Base-by-base conservation (phyloP, 768 basidiomycete species). In the Suillus subluteus region DNA sequence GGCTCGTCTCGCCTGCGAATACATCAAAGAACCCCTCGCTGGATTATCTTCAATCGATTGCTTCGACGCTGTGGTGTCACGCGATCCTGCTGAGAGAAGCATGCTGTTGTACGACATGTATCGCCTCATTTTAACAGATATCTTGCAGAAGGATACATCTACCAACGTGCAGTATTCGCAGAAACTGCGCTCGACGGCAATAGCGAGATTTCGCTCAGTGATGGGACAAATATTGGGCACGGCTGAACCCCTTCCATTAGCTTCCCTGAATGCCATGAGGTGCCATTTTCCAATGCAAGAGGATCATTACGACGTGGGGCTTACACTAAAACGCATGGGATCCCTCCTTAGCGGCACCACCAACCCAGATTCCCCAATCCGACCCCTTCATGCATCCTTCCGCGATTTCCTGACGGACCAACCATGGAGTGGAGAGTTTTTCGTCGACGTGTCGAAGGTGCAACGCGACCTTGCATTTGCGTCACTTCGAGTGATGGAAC, bases 351-450 rank as follows among this genome's bases (percentile, higher is more conserved):
- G 35, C 35, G 35, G 35, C 35, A 35, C 35, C 35, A 35, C 35
- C 6, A 35, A 35, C 35, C 35, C 35, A 30, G 6, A 7, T 43
- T 35, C 52, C 38, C 66, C 68, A 3, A 66, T 74, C 50, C 67
- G 63, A 15, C 66, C 69, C 21, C 65, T 75, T 26, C 26, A 26
- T 26, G 26, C 26, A 9, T 76, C 76, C 2, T 75, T 78, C 66
- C 59, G 59, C n/a, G 77, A 77, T 43, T 78, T 72, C 58, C 68
- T 76, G 26, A 66, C 44, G 4, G 65, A 72, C 50, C 9, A 48
- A 43, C 21, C 16, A 9, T 67, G 71, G 15, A 70, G 72, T 46
- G 43, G 54, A 30, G 50, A 66, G 18, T 74, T 69, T 58, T 65
- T 32, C 65, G 58, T 70, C 21, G 69, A 70, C 37, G 37, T 54